phyloP scores from a whole-genome alignment of 176 grass and related monocot genomes.

The Bonia amplexicaulis region DNA sequence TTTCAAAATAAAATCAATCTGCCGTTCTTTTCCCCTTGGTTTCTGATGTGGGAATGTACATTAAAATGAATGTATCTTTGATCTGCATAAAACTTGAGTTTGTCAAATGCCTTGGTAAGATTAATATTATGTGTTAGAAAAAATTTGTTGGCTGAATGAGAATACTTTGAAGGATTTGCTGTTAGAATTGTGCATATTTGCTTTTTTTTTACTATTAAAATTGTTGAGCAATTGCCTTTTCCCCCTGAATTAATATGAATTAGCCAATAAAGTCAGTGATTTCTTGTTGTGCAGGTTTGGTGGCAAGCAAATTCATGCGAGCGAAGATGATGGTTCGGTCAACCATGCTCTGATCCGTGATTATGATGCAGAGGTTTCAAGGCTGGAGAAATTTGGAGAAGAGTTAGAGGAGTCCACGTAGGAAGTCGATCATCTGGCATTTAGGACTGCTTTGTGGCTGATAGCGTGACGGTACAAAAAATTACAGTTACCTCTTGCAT shows the following conservation, averaged over 20 bases:
- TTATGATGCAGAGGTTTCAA: conserved; percentile 73
- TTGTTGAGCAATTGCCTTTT: not conserved
- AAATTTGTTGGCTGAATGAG: not conserved
- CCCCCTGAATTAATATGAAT: not conserved
- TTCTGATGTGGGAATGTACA: not conserved
- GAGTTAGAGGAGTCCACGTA: conserved; percentile 62
- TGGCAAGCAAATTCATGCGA: conserved; percentile 66
- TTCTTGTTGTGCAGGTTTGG: conserved; percentile 65
- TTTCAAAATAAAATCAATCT: not conserved
- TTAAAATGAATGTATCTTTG: not conserved
- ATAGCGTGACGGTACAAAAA: not conserved
- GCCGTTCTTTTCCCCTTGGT: not conserved
- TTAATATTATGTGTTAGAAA: not conserved
- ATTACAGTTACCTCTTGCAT: not conserved
- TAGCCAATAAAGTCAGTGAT: not conserved
- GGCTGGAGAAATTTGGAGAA: conserved; percentile 75
- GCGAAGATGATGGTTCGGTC: conserved; percentile 71
- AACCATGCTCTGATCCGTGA: conserved; percentile 85
- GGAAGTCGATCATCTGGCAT: not conserved
- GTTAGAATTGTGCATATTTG: not conserved
- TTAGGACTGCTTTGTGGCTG: not conserved
- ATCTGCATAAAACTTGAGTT: not conserved
- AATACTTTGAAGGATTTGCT: not conserved
- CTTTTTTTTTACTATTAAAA: not conserved
- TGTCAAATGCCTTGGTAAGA: not conserved